These are phyloP conservation scores for Cryptosporidium xiaoi DNA, from an alignment of 169 alveolate species.

Conservation along the genomic window DNA sequence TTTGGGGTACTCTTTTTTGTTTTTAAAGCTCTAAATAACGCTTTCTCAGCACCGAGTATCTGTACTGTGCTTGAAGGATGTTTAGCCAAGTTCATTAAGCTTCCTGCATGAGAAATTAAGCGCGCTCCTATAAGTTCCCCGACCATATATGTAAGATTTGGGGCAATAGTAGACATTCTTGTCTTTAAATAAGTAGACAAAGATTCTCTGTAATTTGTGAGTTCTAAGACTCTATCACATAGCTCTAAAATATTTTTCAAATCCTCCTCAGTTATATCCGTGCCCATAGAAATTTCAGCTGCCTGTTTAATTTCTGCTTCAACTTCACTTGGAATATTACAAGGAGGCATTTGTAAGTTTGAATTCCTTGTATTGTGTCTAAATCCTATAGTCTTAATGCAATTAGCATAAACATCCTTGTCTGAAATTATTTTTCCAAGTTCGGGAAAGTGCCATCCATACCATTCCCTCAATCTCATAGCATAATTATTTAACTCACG, in stretches of 20 bases:
- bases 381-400: conserved; percentile 90
- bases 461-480: conserved; percentile 97
- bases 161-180: conserved; percentile 99
- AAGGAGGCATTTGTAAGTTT: conserved; percentile 79
- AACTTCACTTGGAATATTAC: conserved; percentile 92
- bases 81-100: conserved; percentile 96
- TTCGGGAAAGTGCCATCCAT: conserved; percentile 99
- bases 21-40: conserved; percentile 98
- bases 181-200: conserved; percentile 94
- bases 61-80: conserved; percentile 99
- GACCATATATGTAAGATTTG: conserved; percentile 96
- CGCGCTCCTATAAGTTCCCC: conserved; percentile 99
- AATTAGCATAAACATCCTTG: conserved; percentile 91
- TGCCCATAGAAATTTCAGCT: conserved; percentile 99
- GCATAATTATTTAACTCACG: conserved; percentile 98
- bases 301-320: conserved; percentile 96
- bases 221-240: conserved; percentile 95
- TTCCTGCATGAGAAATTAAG: conserved; percentile 98
- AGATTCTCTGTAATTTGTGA: conserved; percentile 93
- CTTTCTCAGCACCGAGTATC: conserved; percentile 98
- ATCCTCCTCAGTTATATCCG: conserved; percentile 97
- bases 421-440: conserved; percentile 95
- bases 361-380: conserved; percentile 85
- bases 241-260: conserved; percentile 91
- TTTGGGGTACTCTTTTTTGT: conserved; percentile 99